Conservation (phyloP, 2,329 filamentous ascomycete genomes). For the Clonostachys byssicola region DNA sequence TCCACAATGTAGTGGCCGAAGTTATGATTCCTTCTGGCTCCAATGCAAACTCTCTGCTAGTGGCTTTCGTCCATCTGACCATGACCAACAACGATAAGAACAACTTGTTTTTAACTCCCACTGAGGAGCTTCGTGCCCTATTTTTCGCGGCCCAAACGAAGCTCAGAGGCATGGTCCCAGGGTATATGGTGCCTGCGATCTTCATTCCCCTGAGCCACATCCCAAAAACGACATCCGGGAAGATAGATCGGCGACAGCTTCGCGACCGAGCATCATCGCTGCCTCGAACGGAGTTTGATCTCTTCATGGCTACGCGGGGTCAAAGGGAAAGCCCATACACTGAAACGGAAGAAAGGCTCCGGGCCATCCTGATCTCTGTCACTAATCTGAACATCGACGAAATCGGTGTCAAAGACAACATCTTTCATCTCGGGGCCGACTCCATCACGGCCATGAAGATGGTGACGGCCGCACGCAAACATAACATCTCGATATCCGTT, state of each 20-base stretch:
- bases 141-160: neutral
- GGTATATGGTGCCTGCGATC: neutral
- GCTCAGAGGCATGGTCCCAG: neutral
- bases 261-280: too few relatives aligned
- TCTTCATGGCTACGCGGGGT: neutral
- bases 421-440: neutral
- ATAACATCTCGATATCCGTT: neutral
- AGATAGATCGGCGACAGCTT: slow-evolving; percentile 1
- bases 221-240: neutral
- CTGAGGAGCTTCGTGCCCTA: neutral
- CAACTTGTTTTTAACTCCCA: neutral
- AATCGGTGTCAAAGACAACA: neutral
- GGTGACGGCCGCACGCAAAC: neutral
- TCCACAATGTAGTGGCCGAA: slow-evolving; percentile 14
- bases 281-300: neutral
- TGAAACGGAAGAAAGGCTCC: neutral
- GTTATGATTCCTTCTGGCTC: slow-evolving; percentile 5
- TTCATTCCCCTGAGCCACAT: neutral
- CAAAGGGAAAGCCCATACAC: neutral
- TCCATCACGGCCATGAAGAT: neutral
- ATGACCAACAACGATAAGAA: neutral
- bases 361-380: slow-evolving; percentile 1
- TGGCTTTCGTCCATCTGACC: neutral
- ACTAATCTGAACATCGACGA: slow-evolving; percentile 1
- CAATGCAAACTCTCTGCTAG: neutral